These are phyloP conservation scores for Pichia nakasei DNA, from an alignment of 805 yeast species.

Conservation along the genomic window DNA sequence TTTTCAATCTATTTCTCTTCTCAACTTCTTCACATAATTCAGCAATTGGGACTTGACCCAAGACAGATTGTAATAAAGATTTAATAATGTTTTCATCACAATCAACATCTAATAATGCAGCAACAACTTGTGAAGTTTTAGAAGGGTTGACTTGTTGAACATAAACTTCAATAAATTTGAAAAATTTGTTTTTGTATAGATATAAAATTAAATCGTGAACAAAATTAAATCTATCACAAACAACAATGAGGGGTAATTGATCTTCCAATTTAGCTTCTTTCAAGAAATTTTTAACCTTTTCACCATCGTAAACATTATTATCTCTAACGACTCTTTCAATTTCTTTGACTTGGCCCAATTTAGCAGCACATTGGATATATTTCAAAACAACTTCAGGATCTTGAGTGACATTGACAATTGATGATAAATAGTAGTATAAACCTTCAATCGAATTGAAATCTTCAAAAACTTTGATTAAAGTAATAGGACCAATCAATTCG, in stretches of 20 bases:
- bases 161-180: constrained; percentile 94
- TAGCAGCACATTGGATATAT: constrained; percentile 91
- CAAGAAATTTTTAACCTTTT: constrained; percentile 92
- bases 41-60: constrained; percentile 90
- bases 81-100: constrained; percentile 88
- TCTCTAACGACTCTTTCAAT: constrained; percentile 94
- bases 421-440: constrained; percentile 84
- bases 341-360: constrained; percentile 82
- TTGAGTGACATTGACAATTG: constrained; percentile 87
- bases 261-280: constrained; percentile 91
- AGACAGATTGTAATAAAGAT: constrained; percentile 68
- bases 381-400: constrained; percentile 94
- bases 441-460: constrained; percentile 91
- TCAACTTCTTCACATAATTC: constrained; percentile 91
- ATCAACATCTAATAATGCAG: constrained; percentile 93
- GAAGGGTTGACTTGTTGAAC: constrained; percentile 97
- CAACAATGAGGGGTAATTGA: constrained; percentile 92
- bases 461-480: constrained; percentile 84
- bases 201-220: constrained; percentile 90
- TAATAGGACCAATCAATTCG: constrained; percentile 80
- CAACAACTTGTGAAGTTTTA: constrained; percentile 93
- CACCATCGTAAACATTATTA: constrained; percentile 91
- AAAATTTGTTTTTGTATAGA: constrained; percentile 89
- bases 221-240: constrained; percentile 85
- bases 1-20: constrained; percentile 87